Conservation (phyloP, 805 yeast genomes). For the Wickerhamiella qilinensis region DNA sequence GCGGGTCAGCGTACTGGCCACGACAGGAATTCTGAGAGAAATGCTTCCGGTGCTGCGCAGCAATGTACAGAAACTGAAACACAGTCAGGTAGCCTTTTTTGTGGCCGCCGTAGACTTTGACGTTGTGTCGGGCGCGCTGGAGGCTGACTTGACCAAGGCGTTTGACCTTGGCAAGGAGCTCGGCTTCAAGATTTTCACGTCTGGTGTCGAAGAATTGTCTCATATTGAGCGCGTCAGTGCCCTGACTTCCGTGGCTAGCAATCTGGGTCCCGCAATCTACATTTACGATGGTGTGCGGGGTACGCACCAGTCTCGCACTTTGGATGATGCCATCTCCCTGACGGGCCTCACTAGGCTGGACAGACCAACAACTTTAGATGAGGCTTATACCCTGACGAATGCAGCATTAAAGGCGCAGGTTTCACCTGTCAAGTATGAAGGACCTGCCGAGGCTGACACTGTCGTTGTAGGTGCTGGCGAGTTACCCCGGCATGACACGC, state of each 20-base stretch:
- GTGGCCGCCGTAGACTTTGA: conserved; percentile 68
- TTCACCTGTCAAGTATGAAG: conserved; percentile 54
- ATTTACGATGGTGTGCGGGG: conserved; percentile 69
- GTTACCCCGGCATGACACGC: background rate
- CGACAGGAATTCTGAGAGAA: conserved; percentile 50
- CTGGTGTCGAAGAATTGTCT: conserved; percentile 53
- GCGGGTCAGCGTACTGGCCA: conserved; percentile 34
- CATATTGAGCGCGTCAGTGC: conserved; percentile 32
- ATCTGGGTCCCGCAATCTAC: conserved; percentile 44
- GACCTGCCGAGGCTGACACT: conserved; percentile 43
- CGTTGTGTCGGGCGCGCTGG: conserved; percentile 32
- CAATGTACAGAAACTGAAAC: conserved; percentile 3
- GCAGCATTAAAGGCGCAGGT: conserved; percentile 35
- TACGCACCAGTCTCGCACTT: conserved; percentile 29
- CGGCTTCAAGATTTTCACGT: conserved; percentile 47
- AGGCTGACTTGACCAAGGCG: conserved; percentile 48
- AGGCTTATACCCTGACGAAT: conserved; percentile 34
- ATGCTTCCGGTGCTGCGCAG: conserved; percentile 40
- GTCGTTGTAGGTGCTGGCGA: conserved; percentile 69
- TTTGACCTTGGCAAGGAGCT: conserved; percentile 45
- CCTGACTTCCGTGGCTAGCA: conserved; percentile 43
- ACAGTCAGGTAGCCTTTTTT: conserved; percentile 32
- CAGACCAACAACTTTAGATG: conserved; percentile 15
- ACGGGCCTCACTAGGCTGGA: conserved; percentile 24
- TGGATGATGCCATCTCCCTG: background rate